Conservation (phyloP, 2,329 filamentous ascomycete species). For the Diaporthe citrichinensis region DNA sequence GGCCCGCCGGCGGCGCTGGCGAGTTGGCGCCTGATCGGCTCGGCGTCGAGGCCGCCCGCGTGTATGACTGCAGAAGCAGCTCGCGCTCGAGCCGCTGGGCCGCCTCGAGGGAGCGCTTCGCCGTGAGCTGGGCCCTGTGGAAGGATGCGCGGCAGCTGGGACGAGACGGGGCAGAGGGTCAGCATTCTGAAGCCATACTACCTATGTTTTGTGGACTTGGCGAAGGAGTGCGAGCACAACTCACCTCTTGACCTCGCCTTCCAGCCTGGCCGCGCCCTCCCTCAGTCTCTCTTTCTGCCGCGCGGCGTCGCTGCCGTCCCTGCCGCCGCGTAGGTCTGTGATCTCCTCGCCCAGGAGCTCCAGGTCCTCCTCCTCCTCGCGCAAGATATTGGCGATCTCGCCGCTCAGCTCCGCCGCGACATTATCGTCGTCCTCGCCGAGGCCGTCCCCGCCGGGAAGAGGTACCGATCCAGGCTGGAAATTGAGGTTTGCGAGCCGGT, state of each 20-base stretch:
- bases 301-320: slow-evolving; percentile 67
- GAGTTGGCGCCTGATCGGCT: slow-evolving; percentile 54
- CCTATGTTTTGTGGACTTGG: no score
- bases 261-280: slow-evolving; percentile 76
- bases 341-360: slow-evolving; percentile 85
- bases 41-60: slow-evolving; percentile 44
- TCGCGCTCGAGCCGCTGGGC: slow-evolving; percentile 84
- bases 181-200: neutral
- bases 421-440: slow-evolving; percentile 60
- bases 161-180: slow-evolving; percentile 13
- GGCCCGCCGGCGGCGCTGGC: slow-evolving; percentile 45
- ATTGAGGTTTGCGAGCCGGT: slow-evolving; percentile 69
- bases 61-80: slow-evolving; percentile 77
- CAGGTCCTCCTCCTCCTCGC: slow-evolving; percentile 85
- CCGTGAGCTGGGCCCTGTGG: slow-evolving; percentile 84
- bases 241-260: slow-evolving; percentile 80
- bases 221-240: slow-evolving; percentile 42
- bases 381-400: slow-evolving; percentile 84
- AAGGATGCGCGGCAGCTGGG: slow-evolving; percentile 75
- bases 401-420: slow-evolving; percentile 79
- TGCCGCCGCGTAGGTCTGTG: slow-evolving; percentile 72
- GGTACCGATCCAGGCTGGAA: slow-evolving; percentile 72
- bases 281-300: slow-evolving; percentile 76
- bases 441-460: slow-evolving; percentile 47
- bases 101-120: slow-evolving; percentile 80